Conservation (phyloP, 202 grass and related monocot genomes). For the Zoysia matrella region DNA sequence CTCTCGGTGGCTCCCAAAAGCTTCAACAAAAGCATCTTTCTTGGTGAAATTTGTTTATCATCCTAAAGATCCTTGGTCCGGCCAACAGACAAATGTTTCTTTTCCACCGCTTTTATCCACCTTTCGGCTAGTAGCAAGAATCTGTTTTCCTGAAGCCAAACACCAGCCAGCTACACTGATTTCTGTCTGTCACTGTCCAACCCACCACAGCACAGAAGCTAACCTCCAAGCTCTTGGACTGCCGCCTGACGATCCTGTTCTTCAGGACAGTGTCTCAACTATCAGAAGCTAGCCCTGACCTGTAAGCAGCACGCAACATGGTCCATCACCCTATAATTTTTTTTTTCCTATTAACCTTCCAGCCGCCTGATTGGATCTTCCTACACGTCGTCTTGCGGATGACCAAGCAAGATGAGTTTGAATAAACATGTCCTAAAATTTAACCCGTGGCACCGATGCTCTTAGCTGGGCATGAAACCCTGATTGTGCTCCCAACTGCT, state of each 20-base stretch:
- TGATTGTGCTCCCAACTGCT: slow-evolving; percentile 36
- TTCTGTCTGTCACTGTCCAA: slow-evolving; percentile 27
- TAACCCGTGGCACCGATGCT: neutral
- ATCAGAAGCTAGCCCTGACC: neutral
- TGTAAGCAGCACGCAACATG: slow-evolving; percentile 37
- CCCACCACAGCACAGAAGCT: neutral
- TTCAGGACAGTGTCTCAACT: slow-evolving; percentile 20
- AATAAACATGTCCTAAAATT: neutral
- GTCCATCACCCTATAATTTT: neutral
- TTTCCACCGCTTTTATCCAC: slow-evolving; percentile 3
- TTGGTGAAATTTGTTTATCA: slow-evolving; percentile 14
- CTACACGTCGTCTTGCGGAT: slow-evolving; percentile 21
- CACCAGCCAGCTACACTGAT: slow-evolving; percentile 22
- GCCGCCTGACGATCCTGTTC: neutral
- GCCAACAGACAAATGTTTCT: slow-evolving; percentile 25
- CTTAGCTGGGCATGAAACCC: slow-evolving; percentile 28
- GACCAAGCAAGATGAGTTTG: slow-evolving; percentile 27
- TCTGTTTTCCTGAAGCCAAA: slow-evolving; percentile 7
- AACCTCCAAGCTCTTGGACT: slow-evolving; percentile 1
- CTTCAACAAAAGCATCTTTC: slow-evolving; percentile 39
- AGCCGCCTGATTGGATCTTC: slow-evolving; percentile 32
- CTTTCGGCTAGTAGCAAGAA: slow-evolving; percentile 28
- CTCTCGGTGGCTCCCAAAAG: slow-evolving; percentile 41
- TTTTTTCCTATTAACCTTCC: slow-evolving; percentile 25
- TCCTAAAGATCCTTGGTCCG: slow-evolving; percentile 1